Conservation (phyloP, 2,329 filamentous ascomycete species). For the Aschersonia sp. region DNA sequence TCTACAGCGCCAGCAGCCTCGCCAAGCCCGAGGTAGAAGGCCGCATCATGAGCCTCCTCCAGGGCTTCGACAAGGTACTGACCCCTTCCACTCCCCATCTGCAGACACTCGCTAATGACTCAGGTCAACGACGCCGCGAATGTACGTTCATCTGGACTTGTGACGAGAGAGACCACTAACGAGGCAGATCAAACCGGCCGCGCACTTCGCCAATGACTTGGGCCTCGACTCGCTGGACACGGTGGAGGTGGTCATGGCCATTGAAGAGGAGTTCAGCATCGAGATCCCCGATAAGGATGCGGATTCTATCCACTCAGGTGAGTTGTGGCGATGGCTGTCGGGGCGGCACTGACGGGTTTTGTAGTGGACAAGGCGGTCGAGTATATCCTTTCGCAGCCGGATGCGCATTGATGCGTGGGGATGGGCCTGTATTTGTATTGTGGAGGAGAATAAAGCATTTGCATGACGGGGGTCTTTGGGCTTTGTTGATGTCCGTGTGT, state of each 20-base stretch:
- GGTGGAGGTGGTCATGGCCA: conserved; percentile 99
- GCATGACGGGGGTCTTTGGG: no score
- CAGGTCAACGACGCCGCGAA: conserved; percentile 48
- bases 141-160: conserved; percentile 26
- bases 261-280: conserved; percentile 88
- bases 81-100: no score
- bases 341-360: background rate
- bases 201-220: conserved; percentile 95
- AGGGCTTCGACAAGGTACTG: conserved; percentile 79
- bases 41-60: conserved; percentile 80
- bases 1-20: conserved; percentile 76
- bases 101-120: no score
- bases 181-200: conserved; percentile 59
- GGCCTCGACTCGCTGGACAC: conserved; percentile 95
- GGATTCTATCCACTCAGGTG: conserved; percentile 87
- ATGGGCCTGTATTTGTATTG: no score
- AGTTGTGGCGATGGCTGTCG: conserved; percentile 17
- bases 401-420: conserved; percentile 48
- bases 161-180: conserved; percentile 3
- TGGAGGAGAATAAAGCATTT: no score
- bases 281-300: conserved; percentile 98
- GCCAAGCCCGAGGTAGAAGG: conserved; percentile 77
- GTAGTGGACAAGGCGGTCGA: conserved; percentile 85
- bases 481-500: no score
- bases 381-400: conserved; percentile 86